These are phyloP conservation scores for Geotrichum australiense DNA, from an alignment of 1,139 yeast genomes.

Conservation along the genomic window DNA sequence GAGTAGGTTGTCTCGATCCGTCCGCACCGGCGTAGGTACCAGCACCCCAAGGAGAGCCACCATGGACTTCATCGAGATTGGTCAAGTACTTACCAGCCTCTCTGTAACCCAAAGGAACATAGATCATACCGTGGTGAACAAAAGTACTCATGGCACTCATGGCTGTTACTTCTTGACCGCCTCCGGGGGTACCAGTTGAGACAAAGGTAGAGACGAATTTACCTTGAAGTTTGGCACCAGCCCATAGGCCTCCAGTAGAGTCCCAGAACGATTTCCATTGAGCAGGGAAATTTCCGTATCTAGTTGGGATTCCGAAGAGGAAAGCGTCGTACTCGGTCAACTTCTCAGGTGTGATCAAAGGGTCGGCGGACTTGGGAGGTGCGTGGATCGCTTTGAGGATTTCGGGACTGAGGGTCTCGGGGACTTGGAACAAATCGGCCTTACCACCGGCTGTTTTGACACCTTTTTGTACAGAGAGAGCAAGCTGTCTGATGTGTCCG, in stretches of 20 bases:
- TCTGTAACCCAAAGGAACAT: slow-evolving; percentile 68
- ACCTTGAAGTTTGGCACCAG: slow-evolving; percentile 57
- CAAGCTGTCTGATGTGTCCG: slow-evolving; percentile 62
- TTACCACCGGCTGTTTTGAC: slow-evolving; percentile 60
- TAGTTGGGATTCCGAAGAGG: slow-evolving; percentile 69
- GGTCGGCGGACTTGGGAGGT: slow-evolving; percentile 50
- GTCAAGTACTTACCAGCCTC: slow-evolving; percentile 49
- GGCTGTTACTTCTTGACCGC: slow-evolving; percentile 67
- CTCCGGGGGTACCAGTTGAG: slow-evolving; percentile 71
- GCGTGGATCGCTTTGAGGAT: slow-evolving; percentile 51
- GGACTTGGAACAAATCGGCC: slow-evolving; percentile 62
- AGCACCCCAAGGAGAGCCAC: slow-evolving; percentile 80
- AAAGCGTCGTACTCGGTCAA: slow-evolving; percentile 58
- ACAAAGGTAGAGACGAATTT: slow-evolving; percentile 66
- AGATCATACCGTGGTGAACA: slow-evolving; percentile 46
- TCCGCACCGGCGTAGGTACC: slow-evolving; percentile 67
- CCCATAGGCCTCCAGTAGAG: slow-evolving; percentile 72
- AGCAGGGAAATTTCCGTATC: slow-evolving; percentile 70
- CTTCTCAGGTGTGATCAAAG: slow-evolving; percentile 53
- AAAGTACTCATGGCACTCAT: slow-evolving; percentile 54
- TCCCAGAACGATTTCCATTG: slow-evolving; percentile 75
- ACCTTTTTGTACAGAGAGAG: slow-evolving; percentile 63
- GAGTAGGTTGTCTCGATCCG: slow-evolving; percentile 63
- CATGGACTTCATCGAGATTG: slow-evolving; percentile 57
- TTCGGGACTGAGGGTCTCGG: slow-evolving; percentile 62